Evolutionary conservation across 176 grass and related monocot genomes (phyloP).

Genomic region (Eragrostis curvula): DNA sequence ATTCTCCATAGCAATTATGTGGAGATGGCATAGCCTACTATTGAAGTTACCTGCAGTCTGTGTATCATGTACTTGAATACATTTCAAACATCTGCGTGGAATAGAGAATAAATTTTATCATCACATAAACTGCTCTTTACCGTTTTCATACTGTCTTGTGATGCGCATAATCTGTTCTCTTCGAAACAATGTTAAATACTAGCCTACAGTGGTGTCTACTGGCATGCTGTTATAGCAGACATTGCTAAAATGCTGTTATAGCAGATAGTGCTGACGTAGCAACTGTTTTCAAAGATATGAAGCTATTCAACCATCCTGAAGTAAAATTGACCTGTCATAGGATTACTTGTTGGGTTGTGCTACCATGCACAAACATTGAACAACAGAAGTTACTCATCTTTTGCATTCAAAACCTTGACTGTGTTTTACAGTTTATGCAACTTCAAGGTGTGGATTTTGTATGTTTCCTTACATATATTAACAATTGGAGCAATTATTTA

Average conservation of each 20-base stretch:
- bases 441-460: not conserved
- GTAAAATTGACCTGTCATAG: not conserved
- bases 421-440: not conserved
- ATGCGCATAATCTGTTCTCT: not conserved
- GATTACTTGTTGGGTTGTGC: not conserved
- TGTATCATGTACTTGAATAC: not conserved
- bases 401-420: not conserved
- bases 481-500: not conserved
- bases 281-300: not conserved
- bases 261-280: not conserved
- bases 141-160: not conserved
- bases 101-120: not conserved
- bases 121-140: not conserved
- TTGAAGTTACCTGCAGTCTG: not conserved
- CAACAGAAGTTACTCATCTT: not conserved
- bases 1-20: conserved; percentile 1
- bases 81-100: not conserved
- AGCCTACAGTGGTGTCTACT: not conserved
- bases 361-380: not conserved
- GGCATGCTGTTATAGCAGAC: not conserved
- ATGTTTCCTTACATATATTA: not conserved
- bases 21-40: conserved; percentile 21
- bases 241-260: not conserved
- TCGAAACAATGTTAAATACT: not conserved
- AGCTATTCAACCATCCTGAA: not conserved